phyloP scores from a whole-genome alignment of 225 moss, liverwort and hornwort genomes.

The Sphagnum contortum region DNA sequence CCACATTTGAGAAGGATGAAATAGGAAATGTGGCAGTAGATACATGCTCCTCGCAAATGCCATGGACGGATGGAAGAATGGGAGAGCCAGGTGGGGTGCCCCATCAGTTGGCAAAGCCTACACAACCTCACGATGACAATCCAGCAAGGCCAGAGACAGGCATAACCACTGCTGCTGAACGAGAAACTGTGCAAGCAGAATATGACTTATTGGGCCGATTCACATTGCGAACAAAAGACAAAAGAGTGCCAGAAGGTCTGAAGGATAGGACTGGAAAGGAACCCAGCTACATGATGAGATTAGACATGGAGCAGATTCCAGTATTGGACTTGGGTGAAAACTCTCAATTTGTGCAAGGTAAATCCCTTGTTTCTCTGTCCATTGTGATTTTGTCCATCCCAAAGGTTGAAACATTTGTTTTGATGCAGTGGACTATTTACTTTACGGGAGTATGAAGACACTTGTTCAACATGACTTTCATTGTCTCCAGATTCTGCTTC shows the following conservation, averaged over 20 bases:
- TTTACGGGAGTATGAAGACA: too few relatives aligned
- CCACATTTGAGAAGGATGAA: conserved; percentile 37
- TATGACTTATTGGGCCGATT: conserved; percentile 39
- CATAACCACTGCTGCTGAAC: too few relatives aligned
- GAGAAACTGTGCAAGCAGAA: conserved; percentile 8
- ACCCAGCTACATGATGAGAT: conserved; percentile 7
- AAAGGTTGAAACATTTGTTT: too few relatives aligned
- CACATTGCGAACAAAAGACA: conserved; percentile 28
- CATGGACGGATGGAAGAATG: conserved; percentile 13
- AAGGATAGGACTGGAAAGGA: conserved; percentile 16
- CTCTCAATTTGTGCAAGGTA: conserved; percentile 5
- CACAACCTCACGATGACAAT: too few relatives aligned
- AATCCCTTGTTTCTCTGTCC: too few relatives aligned
- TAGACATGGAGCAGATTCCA: conserved; percentile 10
- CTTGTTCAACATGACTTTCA: too few relatives aligned
- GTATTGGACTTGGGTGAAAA: conserved; percentile 16
- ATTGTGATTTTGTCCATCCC: too few relatives aligned
- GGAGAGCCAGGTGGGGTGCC: conserved; percentile 21
- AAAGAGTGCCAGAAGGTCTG: conserved; percentile 12
- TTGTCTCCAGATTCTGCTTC: too few relatives aligned
- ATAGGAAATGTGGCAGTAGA: conserved; percentile 6
- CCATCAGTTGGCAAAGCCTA: conserved; percentile 10
- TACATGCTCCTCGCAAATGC: conserved; percentile 4
- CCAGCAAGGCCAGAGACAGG: too few relatives aligned
- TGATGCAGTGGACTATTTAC: too few relatives aligned